Conservation (phyloP, 768 basidiomycete species). For the Flagelloscypha sp. region DNA sequence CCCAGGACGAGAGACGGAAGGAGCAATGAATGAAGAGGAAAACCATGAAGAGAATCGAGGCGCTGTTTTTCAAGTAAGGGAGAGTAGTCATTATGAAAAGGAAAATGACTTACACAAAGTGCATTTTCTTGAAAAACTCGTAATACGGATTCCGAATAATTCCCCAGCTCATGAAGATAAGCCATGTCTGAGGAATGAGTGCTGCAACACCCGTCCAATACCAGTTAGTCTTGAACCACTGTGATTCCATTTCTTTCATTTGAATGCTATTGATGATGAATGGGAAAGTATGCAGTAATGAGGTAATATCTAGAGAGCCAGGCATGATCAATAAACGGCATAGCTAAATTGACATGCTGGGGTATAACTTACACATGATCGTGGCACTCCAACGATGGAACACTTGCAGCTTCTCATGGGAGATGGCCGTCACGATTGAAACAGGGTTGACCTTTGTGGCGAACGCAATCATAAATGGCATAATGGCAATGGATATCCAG, state of each 20-base stretch:
- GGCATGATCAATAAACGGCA: neutral
- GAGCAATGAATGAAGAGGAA: slow-evolving; percentile 25
- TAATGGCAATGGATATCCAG: slow-evolving; percentile 27
- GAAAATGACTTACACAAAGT: slow-evolving; percentile 13
- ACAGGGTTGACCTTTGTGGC: slow-evolving; percentile 28
- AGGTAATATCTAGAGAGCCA: slow-evolving; percentile 19
- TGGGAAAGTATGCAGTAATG: slow-evolving; percentile 26
- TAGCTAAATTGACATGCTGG: neutral
- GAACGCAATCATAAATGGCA: slow-evolving; percentile 30
- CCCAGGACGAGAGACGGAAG: slow-evolving; percentile 21
- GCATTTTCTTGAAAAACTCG: slow-evolving; percentile 26
- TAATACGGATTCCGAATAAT: slow-evolving; percentile 22
- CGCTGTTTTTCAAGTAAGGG: slow-evolving; percentile 16
- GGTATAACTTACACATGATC: slow-evolving; percentile 23
- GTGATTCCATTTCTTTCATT: slow-evolving; percentile 16
- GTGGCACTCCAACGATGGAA: slow-evolving; percentile 26
- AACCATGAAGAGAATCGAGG: slow-evolving; percentile 24
- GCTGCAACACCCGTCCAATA: slow-evolving; percentile 27
- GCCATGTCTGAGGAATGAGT: slow-evolving; percentile 24
- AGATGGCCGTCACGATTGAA: slow-evolving; percentile 20
- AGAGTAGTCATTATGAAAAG: neutral
- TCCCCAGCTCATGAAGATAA: slow-evolving; percentile 23
- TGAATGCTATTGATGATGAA: slow-evolving; percentile 21
- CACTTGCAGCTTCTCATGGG: slow-evolving; percentile 30
- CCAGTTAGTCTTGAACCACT: slow-evolving; percentile 13